Evolutionary conservation across 169 alveolate species (phyloP).

Genomic region (Eimeria maxima): DNA sequence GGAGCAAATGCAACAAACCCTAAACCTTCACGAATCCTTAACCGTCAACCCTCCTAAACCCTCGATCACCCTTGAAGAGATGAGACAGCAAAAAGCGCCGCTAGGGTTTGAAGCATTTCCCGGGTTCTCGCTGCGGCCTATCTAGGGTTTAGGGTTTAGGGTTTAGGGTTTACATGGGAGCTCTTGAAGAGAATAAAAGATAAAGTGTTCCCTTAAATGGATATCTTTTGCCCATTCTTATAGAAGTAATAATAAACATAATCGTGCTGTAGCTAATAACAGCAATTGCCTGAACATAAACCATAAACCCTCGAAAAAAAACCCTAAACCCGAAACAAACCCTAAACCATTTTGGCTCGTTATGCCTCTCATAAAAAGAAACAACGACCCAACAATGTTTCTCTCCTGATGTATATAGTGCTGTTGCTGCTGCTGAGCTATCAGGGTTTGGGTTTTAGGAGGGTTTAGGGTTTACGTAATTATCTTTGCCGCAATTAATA

Average conservation of each 20-base stretch:
- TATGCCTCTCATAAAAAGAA: background rate
- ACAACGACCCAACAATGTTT: background rate
- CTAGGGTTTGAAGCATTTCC: background rate
- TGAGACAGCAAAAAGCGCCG: background rate
- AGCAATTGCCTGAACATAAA: constrained; percentile 72
- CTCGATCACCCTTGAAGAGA: background rate
- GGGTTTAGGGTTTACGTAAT: constrained; percentile 66
- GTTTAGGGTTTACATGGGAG: constrained; percentile 77
- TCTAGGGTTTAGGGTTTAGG: constrained; percentile 1
- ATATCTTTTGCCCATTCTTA: constrained; percentile 78
- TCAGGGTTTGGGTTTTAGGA: background rate
- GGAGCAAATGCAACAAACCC: background rate
- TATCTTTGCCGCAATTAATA: constrained; percentile 68
- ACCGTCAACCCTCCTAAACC: background rate
- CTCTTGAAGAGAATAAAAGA: constrained; percentile 74
- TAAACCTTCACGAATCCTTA: background rate
- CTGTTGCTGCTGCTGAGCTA: background rate
- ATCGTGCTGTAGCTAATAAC: constrained; percentile 65
- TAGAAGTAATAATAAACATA: constrained; percentile 64
- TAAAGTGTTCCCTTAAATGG: constrained; percentile 81
- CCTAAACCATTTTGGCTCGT: background rate
- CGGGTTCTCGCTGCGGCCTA: background rate
- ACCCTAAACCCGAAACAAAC: background rate
- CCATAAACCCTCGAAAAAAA: background rate
- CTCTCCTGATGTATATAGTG: background rate